Evolutionary conservation across 352 stramenopile species (phyloP), one percentile per base, ranked within the genome.

Genomic region (Pythium coloratum): DNA sequence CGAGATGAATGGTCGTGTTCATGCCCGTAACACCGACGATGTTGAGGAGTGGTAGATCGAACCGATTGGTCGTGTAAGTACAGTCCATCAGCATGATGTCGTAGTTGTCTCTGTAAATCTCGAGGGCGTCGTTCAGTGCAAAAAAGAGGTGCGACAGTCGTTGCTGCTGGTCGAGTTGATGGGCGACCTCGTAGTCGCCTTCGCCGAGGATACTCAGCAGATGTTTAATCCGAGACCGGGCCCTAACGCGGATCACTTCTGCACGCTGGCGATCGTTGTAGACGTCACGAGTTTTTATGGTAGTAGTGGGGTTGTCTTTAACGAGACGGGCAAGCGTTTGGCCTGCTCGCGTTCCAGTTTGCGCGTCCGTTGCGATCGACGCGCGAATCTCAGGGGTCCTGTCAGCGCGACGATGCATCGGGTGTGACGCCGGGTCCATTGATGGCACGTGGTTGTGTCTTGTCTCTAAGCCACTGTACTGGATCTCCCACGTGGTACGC

Each of bases 11-110:
- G 2, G 50, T 73, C 0, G 70, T 67, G 14, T 70, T 72, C 70
- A 76, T 70, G 8, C 70, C 67, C 14, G 34, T 68, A 6, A 70
- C 38, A n/a, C 57, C 61, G 0, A 73, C 62, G 6, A 76, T 71
- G 20, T 71, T 73, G 1, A 76, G 38, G 10, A 76, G 36, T 2
- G 62, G 62, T 26, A 76, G 64, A 20, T 57, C 55, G 49, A 71
- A 73, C 12, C 36, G 24, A 51, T 76, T 76, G 1, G 66, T 76
- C 3, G 44, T 51, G 34, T 71, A 76, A 8, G 70, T 76, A 24
- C 66, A 76, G n/a, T 71, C 62, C 40, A 73, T 63, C 16, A 73
- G 34, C 0, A 75, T 63, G 10, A 67, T 47, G 32, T 75, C 54
- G 1, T 6, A 18, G 26, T 18, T 55, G 20, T 13, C 24, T 7